These are phyloP conservation scores for Coemansia sp. DNA, from an alignment of 192 early-diverging fungal species.

Conservation along the genomic window DNA sequence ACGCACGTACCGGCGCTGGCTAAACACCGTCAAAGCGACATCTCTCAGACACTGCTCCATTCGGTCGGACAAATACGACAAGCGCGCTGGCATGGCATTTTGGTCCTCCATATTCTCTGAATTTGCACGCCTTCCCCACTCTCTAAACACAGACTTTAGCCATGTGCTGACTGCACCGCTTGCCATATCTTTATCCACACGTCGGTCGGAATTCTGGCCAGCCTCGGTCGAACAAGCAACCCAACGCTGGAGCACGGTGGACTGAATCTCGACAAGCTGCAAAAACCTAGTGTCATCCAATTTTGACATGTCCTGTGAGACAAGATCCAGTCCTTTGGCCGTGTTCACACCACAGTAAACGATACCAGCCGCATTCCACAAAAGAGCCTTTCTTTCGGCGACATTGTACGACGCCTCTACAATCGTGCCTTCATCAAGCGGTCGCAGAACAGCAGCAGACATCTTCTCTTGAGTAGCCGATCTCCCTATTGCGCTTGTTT, in stretches of 20 bases:
- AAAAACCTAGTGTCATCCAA: slow-evolving; percentile 2
- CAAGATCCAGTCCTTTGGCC: slow-evolving; percentile 9
- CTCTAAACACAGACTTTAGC: slow-evolving; percentile 34
- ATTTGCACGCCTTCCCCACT: slow-evolving; percentile 20
- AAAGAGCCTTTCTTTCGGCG: slow-evolving; percentile 9
- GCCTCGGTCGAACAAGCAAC: not conserved
- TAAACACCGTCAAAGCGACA: slow-evolving; percentile 17
- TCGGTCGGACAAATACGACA: not conserved
- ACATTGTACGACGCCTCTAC: not conserved
- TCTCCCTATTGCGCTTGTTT: not conserved
- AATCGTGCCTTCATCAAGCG: not conserved
- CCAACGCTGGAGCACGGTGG: slow-evolving; percentile 21
- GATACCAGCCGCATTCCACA: slow-evolving; percentile 19
- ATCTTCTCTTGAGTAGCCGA: slow-evolving; percentile 17
- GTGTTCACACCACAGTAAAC: slow-evolving; percentile 16
- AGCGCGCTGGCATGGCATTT: not conserved
- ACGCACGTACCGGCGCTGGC: not conserved
- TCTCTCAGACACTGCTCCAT: slow-evolving; percentile 5
- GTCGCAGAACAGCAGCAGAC: slow-evolving; percentile 1
- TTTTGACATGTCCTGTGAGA: not conserved
- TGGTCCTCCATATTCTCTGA: too few species aligned
- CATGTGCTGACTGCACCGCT: slow-evolving; percentile 12
- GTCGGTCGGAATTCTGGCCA: not conserved
- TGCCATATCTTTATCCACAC: not conserved
- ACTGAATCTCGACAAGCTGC: slow-evolving; percentile 8